Evolutionary conservation across 2,329 filamentous ascomycete species (phyloP).

Genomic region (Trichoderma atrobrunneum): DNA sequence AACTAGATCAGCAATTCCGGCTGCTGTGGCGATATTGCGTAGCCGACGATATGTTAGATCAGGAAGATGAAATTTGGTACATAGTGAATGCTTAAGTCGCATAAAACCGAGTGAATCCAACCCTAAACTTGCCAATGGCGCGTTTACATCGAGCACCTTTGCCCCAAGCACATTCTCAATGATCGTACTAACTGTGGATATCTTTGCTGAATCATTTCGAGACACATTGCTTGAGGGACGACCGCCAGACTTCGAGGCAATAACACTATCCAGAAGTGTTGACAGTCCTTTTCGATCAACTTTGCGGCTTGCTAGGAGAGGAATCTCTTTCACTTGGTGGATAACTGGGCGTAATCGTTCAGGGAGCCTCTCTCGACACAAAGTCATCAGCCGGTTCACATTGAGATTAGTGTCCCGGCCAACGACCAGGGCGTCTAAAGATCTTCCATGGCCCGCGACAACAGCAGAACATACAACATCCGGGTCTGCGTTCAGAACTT

Average conservation of each 20-base stretch:
- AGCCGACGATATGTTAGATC: not conserved
- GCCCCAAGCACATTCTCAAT: not conserved
- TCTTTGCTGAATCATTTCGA: not conserved
- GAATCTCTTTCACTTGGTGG: not conserved
- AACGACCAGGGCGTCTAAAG: not conserved
- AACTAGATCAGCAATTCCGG: not conserved
- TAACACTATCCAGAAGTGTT: not conserved
- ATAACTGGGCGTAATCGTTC: not conserved
- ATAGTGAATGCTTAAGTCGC: not conserved
- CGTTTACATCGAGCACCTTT: not conserved
- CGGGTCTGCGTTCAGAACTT: not conserved
- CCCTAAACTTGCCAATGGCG: not conserved
- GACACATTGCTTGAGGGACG: not conserved
- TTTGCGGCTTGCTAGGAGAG: not conserved
- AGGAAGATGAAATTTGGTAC: not conserved
- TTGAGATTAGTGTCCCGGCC: not conserved
- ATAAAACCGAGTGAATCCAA: not conserved
- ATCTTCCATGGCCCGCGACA: not conserved
- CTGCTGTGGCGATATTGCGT: not conserved
- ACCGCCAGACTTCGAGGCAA: not conserved
- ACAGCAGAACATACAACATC: not conserved
- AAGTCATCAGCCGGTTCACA: not conserved
- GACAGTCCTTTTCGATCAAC: not conserved
- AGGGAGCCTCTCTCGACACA: not conserved
- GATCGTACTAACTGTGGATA: not conserved